These are phyloP conservation scores for Candida coquimbonensis DNA, from an alignment of 805 yeast species.

Conservation along the genomic window DNA sequence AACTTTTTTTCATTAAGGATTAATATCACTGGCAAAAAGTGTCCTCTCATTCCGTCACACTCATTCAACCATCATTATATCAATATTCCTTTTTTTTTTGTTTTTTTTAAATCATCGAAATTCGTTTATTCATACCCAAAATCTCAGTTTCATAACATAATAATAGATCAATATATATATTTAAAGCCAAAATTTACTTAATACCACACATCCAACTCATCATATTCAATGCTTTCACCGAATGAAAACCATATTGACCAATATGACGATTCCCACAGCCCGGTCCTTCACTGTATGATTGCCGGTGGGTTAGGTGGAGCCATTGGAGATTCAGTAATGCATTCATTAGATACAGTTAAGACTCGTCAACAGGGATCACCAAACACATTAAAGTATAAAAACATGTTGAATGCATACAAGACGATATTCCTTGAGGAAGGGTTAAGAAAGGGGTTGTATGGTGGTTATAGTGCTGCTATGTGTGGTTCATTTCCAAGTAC, in stretches of 20 bases:
- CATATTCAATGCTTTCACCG: conserved; percentile 10
- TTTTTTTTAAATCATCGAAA: not conserved
- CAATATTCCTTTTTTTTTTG: not conserved
- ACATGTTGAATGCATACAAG: conserved; percentile 67
- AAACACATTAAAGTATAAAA: conserved; percentile 54
- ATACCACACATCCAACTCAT: not conserved
- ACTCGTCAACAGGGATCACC: conserved; percentile 97
- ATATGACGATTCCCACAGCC: conserved; percentile 17
- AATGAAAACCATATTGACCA: conserved; percentile 10
- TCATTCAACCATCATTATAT: no score
- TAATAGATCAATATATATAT: no score
- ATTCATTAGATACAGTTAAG: conserved; percentile 92
- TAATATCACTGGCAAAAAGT: no score
- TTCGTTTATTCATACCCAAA: no score
- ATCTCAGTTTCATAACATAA: no score
- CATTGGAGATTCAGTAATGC: conserved; percentile 89
- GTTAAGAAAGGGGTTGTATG: conserved; percentile 71
- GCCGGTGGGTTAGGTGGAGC: conserved; percentile 97
- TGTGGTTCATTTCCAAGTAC: conserved; percentile 92
- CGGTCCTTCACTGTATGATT: conserved; percentile 54
- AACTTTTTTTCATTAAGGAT: no score
- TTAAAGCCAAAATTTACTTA: not conserved
- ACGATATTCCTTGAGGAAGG: conserved; percentile 86
- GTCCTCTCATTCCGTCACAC: no score
- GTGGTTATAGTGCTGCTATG: conserved; percentile 91